Base-by-base conservation (phyloP, 495 filamentous ascomycete genomes). In the Aspergillus incahuasiensis region DNA sequence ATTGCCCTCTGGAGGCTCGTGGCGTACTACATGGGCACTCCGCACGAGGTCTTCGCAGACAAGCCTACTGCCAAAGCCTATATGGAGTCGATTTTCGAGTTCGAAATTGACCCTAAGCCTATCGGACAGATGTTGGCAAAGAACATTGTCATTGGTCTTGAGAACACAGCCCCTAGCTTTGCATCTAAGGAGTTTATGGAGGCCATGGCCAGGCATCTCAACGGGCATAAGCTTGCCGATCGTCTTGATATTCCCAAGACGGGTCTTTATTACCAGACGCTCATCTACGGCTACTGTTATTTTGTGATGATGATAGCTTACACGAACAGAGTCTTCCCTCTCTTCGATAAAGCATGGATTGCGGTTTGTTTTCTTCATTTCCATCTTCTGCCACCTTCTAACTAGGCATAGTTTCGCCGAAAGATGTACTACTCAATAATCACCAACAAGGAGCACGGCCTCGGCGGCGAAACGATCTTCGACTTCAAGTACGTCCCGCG, bases 1-100 rank as follows among this genome's bases (percentile, higher is more conserved):
- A 74, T 90, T 48, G 87, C 88, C 0, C 71, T 92, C 0, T 92
- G 89, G 89, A 78, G 88, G 0, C 83, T 88, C 25, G 79, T 91
- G 18, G 86, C 81, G 0, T 76, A 88, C 60, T 80, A 91, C 42
- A 77, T 91, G 65, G 89, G 87, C 1, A 82, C 81, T 4, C 86
- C 86, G 1, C 82, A 79, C 0, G 74, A 82, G 32, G 62, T 67
- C 30, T 82, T 91, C 52, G 71, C 72, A 18, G 81, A 71, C 19
- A 73, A 81, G 0, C 68, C 68, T 9, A 75, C 73, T 24, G 84
- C 85, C 0, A 80, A 75, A 56, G 71, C 73, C 0, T 74, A 82
- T 56, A 85, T 90, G 82, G 87, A 91, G 49, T 82, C 79, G 0
- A 61, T 89, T 2, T 54, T 86, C 0, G 63, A 80, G 16, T 73